These are phyloP conservation scores for Fusarium succisae DNA, from an alignment of 2,329 filamentous ascomycete species.

Conservation along the genomic window DNA sequence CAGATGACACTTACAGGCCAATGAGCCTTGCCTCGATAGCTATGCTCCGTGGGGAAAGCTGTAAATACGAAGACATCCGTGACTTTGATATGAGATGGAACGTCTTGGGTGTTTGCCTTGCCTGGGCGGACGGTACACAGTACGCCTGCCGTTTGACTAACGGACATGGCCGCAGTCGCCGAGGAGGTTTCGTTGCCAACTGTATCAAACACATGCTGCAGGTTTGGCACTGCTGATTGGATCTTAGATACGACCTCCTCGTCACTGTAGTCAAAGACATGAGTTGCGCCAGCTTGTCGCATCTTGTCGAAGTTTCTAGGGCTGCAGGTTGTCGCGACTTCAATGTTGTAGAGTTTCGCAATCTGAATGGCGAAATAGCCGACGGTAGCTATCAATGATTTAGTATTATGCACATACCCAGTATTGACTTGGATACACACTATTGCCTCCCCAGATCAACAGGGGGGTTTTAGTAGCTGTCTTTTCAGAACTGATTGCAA, in stretches of 20 bases:
- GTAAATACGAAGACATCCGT: conserved; percentile 56
- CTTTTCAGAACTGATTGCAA: conserved; percentile 40
- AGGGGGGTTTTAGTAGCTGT: conserved; percentile 22
- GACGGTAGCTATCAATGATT: conserved; percentile 7
- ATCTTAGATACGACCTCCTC: conserved; percentile 48
- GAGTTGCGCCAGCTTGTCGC: conserved; percentile 43
- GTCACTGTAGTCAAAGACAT: conserved; percentile 54
- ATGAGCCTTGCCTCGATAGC: conserved; percentile 44
- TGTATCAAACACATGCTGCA: conserved; percentile 53
- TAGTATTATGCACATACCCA: neutral
- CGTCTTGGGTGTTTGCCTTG: conserved; percentile 50
- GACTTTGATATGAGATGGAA: conserved; percentile 45
- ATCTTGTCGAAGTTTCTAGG: conserved; percentile 44
- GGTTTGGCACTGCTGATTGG: conserved; percentile 37
- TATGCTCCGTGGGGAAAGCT: conserved; percentile 53
- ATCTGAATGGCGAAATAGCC: conserved; percentile 45
- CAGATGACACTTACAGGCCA: conserved; percentile 49
- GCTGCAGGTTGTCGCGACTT: conserved; percentile 49
- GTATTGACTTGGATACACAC: conserved; percentile 3
- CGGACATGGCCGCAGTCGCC: conserved; percentile 39
- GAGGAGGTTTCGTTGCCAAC: conserved; percentile 52
- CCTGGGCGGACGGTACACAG: conserved; percentile 55
- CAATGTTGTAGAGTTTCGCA: conserved; percentile 43
- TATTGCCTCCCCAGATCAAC: conserved; percentile 55
- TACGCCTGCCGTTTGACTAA: conserved; percentile 32